Evolutionary conservation across 495 filamentous ascomycete genomes (phyloP).

Genomic region (Neurospora cerealis): DNA sequence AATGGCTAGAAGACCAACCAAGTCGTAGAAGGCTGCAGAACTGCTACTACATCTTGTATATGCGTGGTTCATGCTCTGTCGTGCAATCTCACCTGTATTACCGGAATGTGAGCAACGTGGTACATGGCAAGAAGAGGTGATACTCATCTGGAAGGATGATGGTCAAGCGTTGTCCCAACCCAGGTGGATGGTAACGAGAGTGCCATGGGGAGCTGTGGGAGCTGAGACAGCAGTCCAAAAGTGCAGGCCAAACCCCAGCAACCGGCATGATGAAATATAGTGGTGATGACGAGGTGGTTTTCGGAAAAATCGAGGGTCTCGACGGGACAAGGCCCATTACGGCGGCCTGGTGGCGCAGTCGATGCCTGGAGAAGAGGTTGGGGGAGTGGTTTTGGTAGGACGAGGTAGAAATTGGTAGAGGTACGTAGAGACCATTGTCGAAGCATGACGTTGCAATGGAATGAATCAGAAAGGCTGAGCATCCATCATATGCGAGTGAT

Average conservation of each 20-base stretch:
- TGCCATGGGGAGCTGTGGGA: not conserved
- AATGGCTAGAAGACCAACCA: not conserved
- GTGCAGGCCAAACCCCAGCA: not conserved
- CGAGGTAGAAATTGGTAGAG: not conserved
- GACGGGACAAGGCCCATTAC: not conserved
- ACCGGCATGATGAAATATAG: not conserved
- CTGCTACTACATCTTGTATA: constrained; percentile 9
- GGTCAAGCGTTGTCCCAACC: not conserved
- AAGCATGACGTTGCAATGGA: not conserved
- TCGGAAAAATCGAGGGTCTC: not conserved
- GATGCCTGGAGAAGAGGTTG: not conserved
- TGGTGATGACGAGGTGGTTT: not conserved
- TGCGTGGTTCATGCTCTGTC: constrained; percentile 5
- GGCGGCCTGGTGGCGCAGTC: not conserved
- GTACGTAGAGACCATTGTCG: not conserved
- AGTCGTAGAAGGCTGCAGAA: constrained; percentile 9
- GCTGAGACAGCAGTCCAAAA: not conserved
- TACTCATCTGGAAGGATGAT: not conserved
- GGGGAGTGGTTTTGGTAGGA: not conserved
- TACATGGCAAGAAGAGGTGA: not conserved
- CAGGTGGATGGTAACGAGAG: not conserved
- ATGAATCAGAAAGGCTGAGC: not conserved
- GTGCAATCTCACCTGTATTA: constrained; percentile 7
- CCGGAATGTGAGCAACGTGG: not conserved
- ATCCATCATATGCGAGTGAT: not conserved